Evolutionary conservation across 495 filamentous ascomycete species (phyloP).

Genomic region (Penicillium crystallinum): DNA sequence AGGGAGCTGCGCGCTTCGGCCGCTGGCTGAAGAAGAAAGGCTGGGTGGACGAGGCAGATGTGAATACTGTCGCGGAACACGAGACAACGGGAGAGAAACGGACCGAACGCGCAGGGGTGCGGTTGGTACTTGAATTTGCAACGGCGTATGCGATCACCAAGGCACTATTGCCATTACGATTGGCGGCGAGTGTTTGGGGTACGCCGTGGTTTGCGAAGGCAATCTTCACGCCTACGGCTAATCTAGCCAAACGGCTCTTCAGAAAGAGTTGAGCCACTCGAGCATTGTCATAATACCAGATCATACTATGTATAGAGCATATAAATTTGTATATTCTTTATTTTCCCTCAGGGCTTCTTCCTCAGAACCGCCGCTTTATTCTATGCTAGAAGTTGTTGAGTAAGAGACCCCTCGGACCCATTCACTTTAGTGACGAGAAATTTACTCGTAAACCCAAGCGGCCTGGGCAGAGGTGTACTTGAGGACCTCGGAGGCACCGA

Average conservation of each 20-base stretch:
- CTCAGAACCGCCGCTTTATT: conserved; percentile 18
- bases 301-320: conserved; percentile 7
- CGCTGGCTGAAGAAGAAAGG: conserved; percentile 56
- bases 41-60: conserved; percentile 51
- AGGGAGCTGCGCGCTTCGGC: conserved; percentile 53
- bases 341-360: conserved; percentile 22
- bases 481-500: conserved; percentile 76
- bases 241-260: conserved; percentile 34
- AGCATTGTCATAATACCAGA: conserved; percentile 1
- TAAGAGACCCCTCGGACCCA: conserved; percentile 14
- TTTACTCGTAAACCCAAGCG: conserved; percentile 91
- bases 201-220: conserved; percentile 90
- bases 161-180: conserved; percentile 67
- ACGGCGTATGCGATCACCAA: conserved; percentile 89
- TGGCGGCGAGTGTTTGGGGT: conserved; percentile 74
- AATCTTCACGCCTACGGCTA: conserved; percentile 47
- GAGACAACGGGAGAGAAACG: conserved; percentile 6
- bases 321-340: conserved; percentile 20
- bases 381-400: conserved; percentile 15
- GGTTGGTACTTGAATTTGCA: conserved; percentile 63
- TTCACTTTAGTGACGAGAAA: conserved; percentile 24
- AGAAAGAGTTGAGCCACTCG: conserved; percentile 21
- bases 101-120: conserved; percentile 36
- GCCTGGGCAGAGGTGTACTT: conserved; percentile 71
- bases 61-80: conserved; percentile 24